Conservation (phyloP, 2,329 filamentous ascomycete species). For the Teratosphaeria zuluensis region DNA sequence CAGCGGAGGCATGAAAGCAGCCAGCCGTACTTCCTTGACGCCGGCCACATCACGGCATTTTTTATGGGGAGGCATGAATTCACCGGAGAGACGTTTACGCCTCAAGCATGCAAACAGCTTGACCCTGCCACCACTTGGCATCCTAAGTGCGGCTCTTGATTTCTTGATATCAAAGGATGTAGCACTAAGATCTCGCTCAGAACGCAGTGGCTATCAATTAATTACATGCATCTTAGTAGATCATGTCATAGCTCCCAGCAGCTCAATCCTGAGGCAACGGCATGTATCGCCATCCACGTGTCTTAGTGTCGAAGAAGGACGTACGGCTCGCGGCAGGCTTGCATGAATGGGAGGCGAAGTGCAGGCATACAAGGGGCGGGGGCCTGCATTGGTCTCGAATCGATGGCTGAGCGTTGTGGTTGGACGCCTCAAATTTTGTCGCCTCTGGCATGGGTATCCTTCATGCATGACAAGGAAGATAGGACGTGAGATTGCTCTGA, state of each 20-base stretch:
- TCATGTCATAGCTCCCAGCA: not conserved
- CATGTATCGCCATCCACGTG: not conserved
- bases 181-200: not conserved
- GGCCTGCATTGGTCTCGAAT: not conserved
- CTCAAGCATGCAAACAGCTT: too few species aligned
- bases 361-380: not conserved
- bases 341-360: not conserved
- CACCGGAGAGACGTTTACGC: too few species aligned
- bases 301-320: not conserved
- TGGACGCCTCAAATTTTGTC: not conserved
- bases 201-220: not conserved
- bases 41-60: too few species aligned
- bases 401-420: not conserved
- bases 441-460: not conserved
- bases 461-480: not conserved
- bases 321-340: not conserved
- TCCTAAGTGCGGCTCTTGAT: too few species aligned
- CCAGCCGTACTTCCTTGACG: too few species aligned
- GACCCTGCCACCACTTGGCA: too few species aligned
- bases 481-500: not conserved
- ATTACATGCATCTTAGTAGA: not conserved
- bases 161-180: too few species aligned
- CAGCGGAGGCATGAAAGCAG: too few species aligned
- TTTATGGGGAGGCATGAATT: too few species aligned
- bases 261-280: not conserved